phyloP scores from a whole-genome alignment of 2,329 filamentous ascomycete species.

The Daldinia sp. region DNA sequence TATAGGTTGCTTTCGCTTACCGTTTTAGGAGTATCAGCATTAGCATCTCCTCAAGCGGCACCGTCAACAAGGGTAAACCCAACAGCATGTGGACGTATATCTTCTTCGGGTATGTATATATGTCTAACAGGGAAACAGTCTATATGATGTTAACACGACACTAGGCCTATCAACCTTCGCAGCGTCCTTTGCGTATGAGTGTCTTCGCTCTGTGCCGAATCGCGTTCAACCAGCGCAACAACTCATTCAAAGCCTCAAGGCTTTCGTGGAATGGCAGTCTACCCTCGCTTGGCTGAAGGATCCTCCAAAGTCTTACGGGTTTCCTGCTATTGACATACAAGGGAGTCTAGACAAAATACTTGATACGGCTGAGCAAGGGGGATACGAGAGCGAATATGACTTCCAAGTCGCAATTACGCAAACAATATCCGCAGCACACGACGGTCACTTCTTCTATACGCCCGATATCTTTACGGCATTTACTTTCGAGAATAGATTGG shows the following conservation, averaged over 20 bases:
- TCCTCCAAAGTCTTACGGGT: slow-evolving; percentile 64
- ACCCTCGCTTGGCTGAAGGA: slow-evolving; percentile 62
- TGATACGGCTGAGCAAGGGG: slow-evolving; percentile 55
- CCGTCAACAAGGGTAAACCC: slow-evolving; percentile 22
- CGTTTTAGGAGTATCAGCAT: slow-evolving; percentile 38
- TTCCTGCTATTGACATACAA: slow-evolving; percentile 62
- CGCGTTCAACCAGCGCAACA: slow-evolving; percentile 52
- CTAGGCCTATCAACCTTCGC: slow-evolving; percentile 52
- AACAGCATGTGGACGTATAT: slow-evolving; percentile 44
- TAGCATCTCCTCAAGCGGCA: slow-evolving; percentile 36
- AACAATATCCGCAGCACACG: slow-evolving; percentile 67
- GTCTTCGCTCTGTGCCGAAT: slow-evolving; percentile 56
- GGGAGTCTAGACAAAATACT: slow-evolving; percentile 60
- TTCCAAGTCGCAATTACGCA: slow-evolving; percentile 67
- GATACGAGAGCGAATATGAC: slow-evolving; percentile 65
- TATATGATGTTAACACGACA: slow-evolving; percentile 9
- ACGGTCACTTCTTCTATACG: slow-evolving; percentile 72
- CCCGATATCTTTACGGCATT: slow-evolving; percentile 68
- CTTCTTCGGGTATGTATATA: slow-evolving; percentile 40
- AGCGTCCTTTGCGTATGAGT: slow-evolving; percentile 54
- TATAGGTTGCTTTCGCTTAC: slow-evolving; percentile 24
- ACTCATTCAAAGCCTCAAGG: slow-evolving; percentile 55
- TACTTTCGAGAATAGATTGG: slow-evolving; percentile 55
- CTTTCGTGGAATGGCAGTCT: slow-evolving; percentile 63
- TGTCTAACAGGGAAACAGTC: too few species aligned